Evolutionary conservation across 2,329 filamentous ascomycete genomes (phyloP), one percentile per base, ranked within the genome.

Genomic region (Cytospora leucostoma): DNA sequence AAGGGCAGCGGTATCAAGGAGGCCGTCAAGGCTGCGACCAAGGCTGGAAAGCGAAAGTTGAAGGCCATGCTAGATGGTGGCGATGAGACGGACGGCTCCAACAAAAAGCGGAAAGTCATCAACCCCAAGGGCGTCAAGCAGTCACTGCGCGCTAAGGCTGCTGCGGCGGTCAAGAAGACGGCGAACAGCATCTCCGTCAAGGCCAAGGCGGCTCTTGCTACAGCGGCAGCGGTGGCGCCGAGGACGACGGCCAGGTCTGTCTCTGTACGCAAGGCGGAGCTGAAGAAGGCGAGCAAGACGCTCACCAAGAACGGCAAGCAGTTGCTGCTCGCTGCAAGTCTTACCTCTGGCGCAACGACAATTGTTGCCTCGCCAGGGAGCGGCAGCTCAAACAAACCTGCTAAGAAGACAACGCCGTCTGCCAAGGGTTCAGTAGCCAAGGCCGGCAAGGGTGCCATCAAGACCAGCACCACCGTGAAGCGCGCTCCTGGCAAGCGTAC

Each of bases 41-140:
- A 79, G 69, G 74, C 71, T 35, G 78, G 80, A 55, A 87, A 87
- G 75, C 77, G 84, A 65, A 87, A 87, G 75, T 71, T 85, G 3
- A 80, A 82, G 71, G 83, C 85, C 55, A 70, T 83, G 8, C 72
- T 83, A 4, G 80, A 77, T 0, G 78, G 78, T 4, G 80, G 78
- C 7, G 70, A 72, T 13, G 75, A 71, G 0, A 70, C 71, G n/a
- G 67, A 64, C 58, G 69, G 65, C 61, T 68, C 69, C 37, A 67
- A 72, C 21, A 82, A 78, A 72, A 84, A 81, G 71, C 76, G 76
- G 34, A 85, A 84, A 74, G 79, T 82, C 37, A 76, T 76, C 67
- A 69, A 72, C 12, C 67, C 77, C 0, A 73, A 70, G 4, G 74
- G 75, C 32, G 63, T 73, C 37, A 78, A 78, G 69, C 68, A 68